phyloP scores from a whole-genome alignment of 2,329 filamentous ascomycete species.

The Tolypocladium pustulatum region DNA sequence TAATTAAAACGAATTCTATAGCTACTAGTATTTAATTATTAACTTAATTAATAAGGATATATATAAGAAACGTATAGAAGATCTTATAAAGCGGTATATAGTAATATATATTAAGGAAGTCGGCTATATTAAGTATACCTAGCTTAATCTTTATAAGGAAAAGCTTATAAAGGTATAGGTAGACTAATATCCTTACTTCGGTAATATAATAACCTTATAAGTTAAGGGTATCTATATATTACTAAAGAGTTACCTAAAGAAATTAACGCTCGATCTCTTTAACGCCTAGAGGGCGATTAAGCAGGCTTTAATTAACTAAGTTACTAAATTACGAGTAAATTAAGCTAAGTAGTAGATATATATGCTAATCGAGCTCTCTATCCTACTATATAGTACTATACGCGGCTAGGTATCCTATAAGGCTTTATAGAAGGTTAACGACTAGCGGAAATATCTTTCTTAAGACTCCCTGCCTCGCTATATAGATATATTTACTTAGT shows the following conservation, averaged over 20 bases:
- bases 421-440: too few relatives aligned
- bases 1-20: constrained; percentile 10
- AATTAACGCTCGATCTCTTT: constrained; percentile 8
- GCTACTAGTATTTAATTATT: constrained; percentile 9
- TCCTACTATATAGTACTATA: too few relatives aligned
- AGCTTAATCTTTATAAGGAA: constrained; percentile 11
- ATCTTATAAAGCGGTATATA: too few relatives aligned
- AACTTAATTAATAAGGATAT: constrained; percentile 4
- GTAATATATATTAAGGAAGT: too few relatives aligned
- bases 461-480: too few relatives aligned
- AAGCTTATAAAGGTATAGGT: constrained; percentile 11
- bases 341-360: too few relatives aligned
- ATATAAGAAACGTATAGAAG: constrained; percentile 6
- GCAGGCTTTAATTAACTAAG: not conserved
- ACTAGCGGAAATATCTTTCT: too few relatives aligned
- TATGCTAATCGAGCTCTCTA: too few relatives aligned
- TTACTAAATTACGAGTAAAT: too few relatives aligned
- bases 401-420: too few relatives aligned
- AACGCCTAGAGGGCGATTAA: constrained; percentile 8
- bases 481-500: too few relatives aligned
- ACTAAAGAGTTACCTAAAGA: constrained; percentile 8
- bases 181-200: constrained; percentile 7
- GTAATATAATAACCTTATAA: constrained; percentile 7
- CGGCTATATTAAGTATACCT: not conserved
- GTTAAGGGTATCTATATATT: constrained; percentile 8